Evolutionary conservation across 2,329 filamentous ascomycete species (phyloP).

Genomic region (Alternaria postmessia): DNA sequence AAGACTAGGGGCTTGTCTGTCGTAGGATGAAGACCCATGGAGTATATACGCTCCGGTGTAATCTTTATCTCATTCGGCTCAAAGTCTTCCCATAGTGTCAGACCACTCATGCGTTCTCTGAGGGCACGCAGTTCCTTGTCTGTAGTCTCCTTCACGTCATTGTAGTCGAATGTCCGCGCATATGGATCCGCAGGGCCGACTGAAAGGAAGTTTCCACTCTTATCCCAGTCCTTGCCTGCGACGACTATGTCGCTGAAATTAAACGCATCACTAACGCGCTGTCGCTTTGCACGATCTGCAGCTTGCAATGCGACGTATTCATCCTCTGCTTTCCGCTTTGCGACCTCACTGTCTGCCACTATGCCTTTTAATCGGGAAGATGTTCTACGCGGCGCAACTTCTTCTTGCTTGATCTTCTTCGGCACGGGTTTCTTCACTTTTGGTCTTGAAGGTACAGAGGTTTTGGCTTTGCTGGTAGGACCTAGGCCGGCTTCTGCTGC

Average conservation of each 20-base stretch:
- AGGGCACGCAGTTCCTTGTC: constrained; percentile 78
- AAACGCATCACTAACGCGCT: constrained; percentile 72
- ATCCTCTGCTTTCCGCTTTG: constrained; percentile 73
- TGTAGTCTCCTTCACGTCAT: constrained; percentile 80
- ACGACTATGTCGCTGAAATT: constrained; percentile 80
- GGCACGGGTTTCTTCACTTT: constrained; percentile 52
- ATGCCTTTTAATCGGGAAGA: constrained; percentile 70
- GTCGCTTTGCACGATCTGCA: constrained; percentile 67
- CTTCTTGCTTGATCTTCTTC: constrained; percentile 67
- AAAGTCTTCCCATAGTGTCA: constrained; percentile 85
- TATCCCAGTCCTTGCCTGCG: constrained; percentile 78
- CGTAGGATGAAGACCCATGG: constrained; percentile 87
- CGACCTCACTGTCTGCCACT: constrained; percentile 71
- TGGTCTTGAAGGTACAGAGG: constrained; percentile 56
- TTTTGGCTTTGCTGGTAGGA: constrained; percentile 59
- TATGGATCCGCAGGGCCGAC: constrained; percentile 80
- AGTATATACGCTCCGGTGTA: constrained; percentile 62
- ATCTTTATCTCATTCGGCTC: constrained; percentile 68
- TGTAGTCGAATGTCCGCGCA: constrained; percentile 83
- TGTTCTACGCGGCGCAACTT: constrained; percentile 63
- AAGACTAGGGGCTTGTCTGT: constrained; percentile 87
- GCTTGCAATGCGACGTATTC: constrained; percentile 66
- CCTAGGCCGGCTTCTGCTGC: constrained; percentile 75
- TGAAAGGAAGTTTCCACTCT: constrained; percentile 70
- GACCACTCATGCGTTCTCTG: constrained; percentile 76